These are phyloP conservation scores for Pilaira anomala DNA, from an alignment of 192 early-diverging fungal species.

Conservation along the genomic window DNA sequence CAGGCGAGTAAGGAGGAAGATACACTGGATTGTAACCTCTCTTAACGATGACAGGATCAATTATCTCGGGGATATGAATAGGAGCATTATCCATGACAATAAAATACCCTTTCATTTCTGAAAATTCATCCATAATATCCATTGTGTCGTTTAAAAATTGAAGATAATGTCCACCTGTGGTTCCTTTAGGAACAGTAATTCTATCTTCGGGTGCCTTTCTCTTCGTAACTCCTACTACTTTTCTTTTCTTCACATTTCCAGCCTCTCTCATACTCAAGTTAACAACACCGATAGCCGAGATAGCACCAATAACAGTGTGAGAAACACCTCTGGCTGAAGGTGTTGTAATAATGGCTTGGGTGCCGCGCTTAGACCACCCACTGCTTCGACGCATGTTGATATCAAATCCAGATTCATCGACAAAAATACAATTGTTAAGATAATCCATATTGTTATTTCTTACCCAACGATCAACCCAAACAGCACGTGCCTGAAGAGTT, in stretches of 20 bases:
- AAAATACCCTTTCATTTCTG: neutral
- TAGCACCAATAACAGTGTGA: neutral
- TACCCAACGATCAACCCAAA: neutral
- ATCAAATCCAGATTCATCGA: conserved; percentile 2
- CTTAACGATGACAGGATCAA: neutral
- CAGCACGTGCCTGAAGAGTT: neutral
- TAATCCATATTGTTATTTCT: neutral
- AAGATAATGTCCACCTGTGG: neutral
- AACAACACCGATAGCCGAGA: neutral
- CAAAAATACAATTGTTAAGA: neutral
- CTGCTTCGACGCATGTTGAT: neutral
- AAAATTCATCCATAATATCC: neutral
- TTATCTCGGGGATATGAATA: neutral
- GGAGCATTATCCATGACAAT: conserved; percentile 27
- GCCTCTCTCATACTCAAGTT: neutral
- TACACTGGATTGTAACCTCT: too few species aligned
- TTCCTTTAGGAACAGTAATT: neutral
- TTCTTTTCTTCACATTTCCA: neutral
- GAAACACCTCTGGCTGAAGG: neutral
- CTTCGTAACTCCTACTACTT: neutral
- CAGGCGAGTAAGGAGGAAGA: too few species aligned
- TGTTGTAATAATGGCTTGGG: neutral
- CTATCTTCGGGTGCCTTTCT: neutral
- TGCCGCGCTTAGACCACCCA: neutral
- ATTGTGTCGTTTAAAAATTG: conserved; percentile 5